These are phyloP conservation scores for Juglanconis sp. DNA, from an alignment of 2,329 filamentous ascomycete genomes.

Conservation along the genomic window DNA sequence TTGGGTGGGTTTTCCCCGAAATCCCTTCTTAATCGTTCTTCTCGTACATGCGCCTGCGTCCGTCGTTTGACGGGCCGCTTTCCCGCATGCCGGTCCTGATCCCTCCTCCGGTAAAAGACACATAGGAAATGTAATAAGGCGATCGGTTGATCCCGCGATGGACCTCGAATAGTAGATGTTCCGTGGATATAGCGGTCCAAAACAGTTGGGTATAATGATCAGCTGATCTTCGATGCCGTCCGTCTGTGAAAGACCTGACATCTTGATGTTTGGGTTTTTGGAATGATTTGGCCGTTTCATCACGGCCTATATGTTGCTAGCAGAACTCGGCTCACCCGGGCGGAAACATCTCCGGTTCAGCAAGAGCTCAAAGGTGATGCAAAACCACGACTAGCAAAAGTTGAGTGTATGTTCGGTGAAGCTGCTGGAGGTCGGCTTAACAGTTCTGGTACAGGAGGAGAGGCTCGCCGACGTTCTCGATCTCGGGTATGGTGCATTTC, in stretches of 20 bases:
- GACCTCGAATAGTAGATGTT: background rate
- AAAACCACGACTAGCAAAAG: background rate
- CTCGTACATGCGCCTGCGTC: background rate
- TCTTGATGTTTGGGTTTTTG: background rate
- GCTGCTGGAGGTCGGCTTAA: conserved; percentile 23
- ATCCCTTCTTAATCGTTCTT: background rate
- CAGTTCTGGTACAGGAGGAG: conserved; percentile 81
- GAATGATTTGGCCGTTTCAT: background rate
- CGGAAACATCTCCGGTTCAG: background rate
- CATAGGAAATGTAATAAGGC: background rate
- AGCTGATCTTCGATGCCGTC: background rate
- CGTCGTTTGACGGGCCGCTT: background rate
- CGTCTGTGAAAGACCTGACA: background rate
- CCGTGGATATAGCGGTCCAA: background rate
- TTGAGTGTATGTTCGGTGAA: background rate
- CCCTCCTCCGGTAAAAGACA: background rate
- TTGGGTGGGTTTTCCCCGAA: background rate
- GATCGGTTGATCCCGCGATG: background rate
- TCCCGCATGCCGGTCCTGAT: background rate
- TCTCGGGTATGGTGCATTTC: conserved; percentile 98
- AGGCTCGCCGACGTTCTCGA: conserved; percentile 96
- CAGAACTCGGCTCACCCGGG: background rate
- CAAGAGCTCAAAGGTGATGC: background rate
- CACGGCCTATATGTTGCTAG: background rate
- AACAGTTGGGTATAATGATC: conserved; percentile 7